Evolutionary conservation across 805 yeast species (phyloP).

Genomic region (Ogataea philodendri): DNA sequence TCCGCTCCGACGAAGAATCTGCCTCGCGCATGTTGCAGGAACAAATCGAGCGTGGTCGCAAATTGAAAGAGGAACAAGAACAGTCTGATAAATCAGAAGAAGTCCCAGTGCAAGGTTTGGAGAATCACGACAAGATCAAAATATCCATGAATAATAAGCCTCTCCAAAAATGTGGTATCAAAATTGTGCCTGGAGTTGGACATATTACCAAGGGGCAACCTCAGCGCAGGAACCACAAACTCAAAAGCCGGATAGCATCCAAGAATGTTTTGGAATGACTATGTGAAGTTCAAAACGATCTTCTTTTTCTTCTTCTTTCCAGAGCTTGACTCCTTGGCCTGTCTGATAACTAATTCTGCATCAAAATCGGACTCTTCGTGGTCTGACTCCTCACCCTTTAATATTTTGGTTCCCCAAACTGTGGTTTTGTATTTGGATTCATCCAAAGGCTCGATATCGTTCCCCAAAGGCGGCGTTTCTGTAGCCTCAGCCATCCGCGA

Average conservation of each 20-base stretch:
- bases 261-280: constrained; percentile 60
- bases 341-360: constrained; percentile 47
- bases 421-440: constrained; percentile 39
- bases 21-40: constrained; percentile 42
- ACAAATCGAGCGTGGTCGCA: constrained; percentile 51
- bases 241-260: constrained; percentile 17
- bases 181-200: constrained; percentile 27
- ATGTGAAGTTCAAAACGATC: constrained; percentile 30
- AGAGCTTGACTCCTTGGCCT: constrained; percentile 45
- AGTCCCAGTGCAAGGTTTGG: constrained; percentile 4
- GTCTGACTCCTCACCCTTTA: constrained; percentile 38
- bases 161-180: constrained; percentile 32
- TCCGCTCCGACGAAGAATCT: constrained; percentile 46
- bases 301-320: constrained; percentile 37
- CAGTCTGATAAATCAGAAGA: constrained; percentile 4
- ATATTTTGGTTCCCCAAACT: constrained; percentile 74
- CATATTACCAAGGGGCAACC: constrained; percentile 6
- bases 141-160: constrained; percentile 21
- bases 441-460: constrained; percentile 11
- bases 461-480: constrained; percentile 19
- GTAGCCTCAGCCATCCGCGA: constrained; percentile 24
- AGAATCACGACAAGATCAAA: constrained; percentile 21
- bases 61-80: constrained; percentile 12
- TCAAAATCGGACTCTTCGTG: constrained; percentile 46
- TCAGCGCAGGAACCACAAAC: constrained; percentile 10